Percentiles rank a stretch among this genome's conserved stretches.
These are phyloP conservation scores for Urochloa ruziziensis DNA, from an alignment of 176 grass and related monocot species.

Conservation along the genomic window DNA sequence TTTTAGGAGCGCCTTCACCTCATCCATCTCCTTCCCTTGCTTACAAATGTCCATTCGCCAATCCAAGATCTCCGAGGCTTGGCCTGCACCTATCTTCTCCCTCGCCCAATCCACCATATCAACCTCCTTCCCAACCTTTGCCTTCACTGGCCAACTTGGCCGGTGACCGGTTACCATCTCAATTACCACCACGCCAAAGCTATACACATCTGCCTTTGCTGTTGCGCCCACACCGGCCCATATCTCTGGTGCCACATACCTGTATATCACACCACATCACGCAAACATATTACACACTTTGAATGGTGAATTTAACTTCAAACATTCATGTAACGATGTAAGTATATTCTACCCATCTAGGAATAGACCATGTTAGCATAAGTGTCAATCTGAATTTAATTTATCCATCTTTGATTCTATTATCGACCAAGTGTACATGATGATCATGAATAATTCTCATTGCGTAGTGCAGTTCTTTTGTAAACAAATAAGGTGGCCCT, in stretches of 20 bases:
- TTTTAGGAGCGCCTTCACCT: slow-evolving; percentile 35
- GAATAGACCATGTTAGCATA: not conserved
- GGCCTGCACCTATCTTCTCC: slow-evolving; percentile 27
- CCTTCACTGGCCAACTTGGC: slow-evolving; percentile 64
- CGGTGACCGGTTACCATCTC: slow-evolving; percentile 52
- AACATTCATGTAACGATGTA: not conserved
- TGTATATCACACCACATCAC: not conserved
- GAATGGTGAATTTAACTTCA: not conserved
- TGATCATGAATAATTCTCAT: not conserved
- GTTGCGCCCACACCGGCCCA: slow-evolving; percentile 44
- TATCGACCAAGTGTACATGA: not conserved
- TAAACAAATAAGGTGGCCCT: too few relatives aligned
- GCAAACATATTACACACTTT: not conserved
- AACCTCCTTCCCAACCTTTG: slow-evolving; percentile 24
- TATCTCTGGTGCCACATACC: slow-evolving; percentile 80
- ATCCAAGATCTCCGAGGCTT: slow-evolving; percentile 45
- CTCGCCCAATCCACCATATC: slow-evolving; percentile 51
- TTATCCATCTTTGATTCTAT: not conserved
- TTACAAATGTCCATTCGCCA: slow-evolving; percentile 6
- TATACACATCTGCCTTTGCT: slow-evolving; percentile 66
- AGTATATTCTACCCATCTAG: too few relatives aligned
- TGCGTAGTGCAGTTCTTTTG: too few relatives aligned
- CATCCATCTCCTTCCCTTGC: slow-evolving; percentile 8
- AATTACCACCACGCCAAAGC: slow-evolving; percentile 68
- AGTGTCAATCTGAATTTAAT: not conserved